Evolutionary conservation across 192 early-diverging fungal genomes (phyloP), one percentile per base, ranked within the genome.

Genomic region (Coemansia sp.): DNA sequence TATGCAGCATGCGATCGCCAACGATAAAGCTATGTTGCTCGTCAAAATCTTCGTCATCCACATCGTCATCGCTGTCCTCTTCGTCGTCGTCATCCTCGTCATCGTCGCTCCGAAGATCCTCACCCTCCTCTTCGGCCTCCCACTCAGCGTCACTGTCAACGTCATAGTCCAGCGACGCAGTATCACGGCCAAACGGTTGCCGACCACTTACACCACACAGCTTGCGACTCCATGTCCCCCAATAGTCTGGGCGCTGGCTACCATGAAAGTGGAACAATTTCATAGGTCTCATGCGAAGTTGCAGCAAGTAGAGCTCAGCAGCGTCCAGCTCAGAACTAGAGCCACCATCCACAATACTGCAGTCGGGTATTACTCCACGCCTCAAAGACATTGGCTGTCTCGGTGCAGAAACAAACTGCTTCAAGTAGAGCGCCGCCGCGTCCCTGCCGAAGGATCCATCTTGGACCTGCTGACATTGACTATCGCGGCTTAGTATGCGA

Each of bases 71-170:
- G 20, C 66, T 65, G 11, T 73, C 69, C 9, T 59, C 87, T 16
- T 88, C 88, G 2, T 88, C 70, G 11, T 66, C 70, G 6, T 85
- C 84, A 6, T 92, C 91, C 31, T 94, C 93, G 65, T 31, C 31
- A 4, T 88, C 87, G 6, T 91, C 91, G 71, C 87, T 90, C 42
- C 80, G 84, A 13, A 90, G 78, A 48, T 95, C 93, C 63, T 97
- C 95, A 18, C 95, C 95, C 62, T 92, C 91, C 34, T 91, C 95
- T 10, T 79, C 77, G 31, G 86, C 88, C 34, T 92, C 92, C 95
- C 95, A 97, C 75, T 95, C 95, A 0, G 87, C 89, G 50, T 94
- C 93, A 66, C 91, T 93, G 66, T 97, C 95, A 64, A 91, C 77
- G 6, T 92, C 91, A 62, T 97, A 97, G 61, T 97, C 90, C 10